Evolutionary conservation across 2,329 filamentous ascomycete species (phyloP).

Genomic region (Herpotrichia juniperi): DNA sequence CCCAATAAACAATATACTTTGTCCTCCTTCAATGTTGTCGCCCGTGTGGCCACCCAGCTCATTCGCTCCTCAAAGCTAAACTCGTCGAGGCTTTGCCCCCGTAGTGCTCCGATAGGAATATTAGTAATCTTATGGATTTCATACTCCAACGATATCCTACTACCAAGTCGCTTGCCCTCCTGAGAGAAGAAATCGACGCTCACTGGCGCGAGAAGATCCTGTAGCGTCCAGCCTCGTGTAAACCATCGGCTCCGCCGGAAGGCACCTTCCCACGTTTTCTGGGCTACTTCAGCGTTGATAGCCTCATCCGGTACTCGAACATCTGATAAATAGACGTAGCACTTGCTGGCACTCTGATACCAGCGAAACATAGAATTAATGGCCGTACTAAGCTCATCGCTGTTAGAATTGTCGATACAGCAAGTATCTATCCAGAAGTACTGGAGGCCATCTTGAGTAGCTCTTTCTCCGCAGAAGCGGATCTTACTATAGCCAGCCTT

Average conservation of each 20-base stretch:
- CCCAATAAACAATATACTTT: conserved; percentile 29
- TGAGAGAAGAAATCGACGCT: conserved; percentile 23
- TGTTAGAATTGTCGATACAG: too few species aligned
- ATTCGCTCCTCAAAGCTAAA: conserved; percentile 25
- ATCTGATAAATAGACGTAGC: too few species aligned
- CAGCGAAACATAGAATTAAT: too few species aligned
- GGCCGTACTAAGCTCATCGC: too few species aligned
- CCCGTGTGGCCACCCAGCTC: conserved; percentile 29
- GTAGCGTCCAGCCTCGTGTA: too few species aligned
- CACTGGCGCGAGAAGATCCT: too few species aligned
- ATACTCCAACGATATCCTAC: conserved; percentile 13
- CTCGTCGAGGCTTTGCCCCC: conserved; percentile 7
- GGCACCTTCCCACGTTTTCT: too few species aligned
- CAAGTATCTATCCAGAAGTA: conserved; percentile 4
- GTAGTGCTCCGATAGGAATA: conserved; percentile 14
- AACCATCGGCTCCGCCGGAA: conserved; percentile 15
- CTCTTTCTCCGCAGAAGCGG: neutral
- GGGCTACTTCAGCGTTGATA: too few species aligned
- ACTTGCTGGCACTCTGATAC: too few species aligned
- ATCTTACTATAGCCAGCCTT: neutral
- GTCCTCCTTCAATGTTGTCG: conserved; percentile 27
- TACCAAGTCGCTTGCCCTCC: conserved; percentile 15
- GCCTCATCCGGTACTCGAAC: too few species aligned
- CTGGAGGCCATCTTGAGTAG: neutral
- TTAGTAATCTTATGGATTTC: conserved; percentile 17